A percentile compares a stretch with the other conserved stretches of the same genome.
These are phyloP conservation scores for Dactylellina cionopaga DNA, from an alignment of 2,329 filamentous ascomycete genomes.

Conservation along the genomic window DNA sequence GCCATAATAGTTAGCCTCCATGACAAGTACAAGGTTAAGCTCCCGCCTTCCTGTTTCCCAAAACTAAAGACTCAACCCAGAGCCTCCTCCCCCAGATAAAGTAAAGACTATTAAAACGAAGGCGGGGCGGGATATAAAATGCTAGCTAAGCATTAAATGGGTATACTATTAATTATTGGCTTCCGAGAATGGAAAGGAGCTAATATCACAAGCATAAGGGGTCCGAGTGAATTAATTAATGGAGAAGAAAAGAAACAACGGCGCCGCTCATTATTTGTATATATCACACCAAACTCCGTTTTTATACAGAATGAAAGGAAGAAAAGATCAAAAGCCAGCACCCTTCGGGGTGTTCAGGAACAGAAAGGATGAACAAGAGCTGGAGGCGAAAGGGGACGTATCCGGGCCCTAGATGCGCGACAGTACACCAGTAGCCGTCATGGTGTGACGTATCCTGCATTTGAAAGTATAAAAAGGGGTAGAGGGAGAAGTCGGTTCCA, in stretches of 20 bases:
- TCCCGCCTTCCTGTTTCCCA: too few relatives aligned
- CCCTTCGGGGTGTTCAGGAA: background rate
- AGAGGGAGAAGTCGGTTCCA: too few relatives aligned
- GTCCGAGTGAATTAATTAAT: background rate
- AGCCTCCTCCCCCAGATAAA: too few relatives aligned
- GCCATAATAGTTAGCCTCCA: too few relatives aligned
- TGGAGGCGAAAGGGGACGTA: background rate
- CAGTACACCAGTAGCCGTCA: background rate
- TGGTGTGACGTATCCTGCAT: background rate
- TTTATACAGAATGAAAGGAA: conserved; percentile 8
- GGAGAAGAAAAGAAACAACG: background rate
- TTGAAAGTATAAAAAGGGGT: background rate
- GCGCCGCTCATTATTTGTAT: conserved; percentile 9
- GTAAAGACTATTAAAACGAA: background rate
- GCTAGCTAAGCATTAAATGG: too few relatives aligned
- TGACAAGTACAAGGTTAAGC: too few relatives aligned
- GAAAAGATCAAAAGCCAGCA: background rate
- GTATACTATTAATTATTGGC: too few relatives aligned
- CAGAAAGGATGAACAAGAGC: background rate
- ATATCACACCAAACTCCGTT: conserved; percentile 22
- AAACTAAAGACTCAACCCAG: too few relatives aligned
- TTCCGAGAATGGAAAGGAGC: background rate
- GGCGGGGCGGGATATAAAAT: too few relatives aligned
- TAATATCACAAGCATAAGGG: background rate
- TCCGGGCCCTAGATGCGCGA: background rate